Evolutionary conservation across 495 filamentous ascomycete species (phyloP), one percentile per base, ranked within the genome.

Genomic region (Penicillium canariense): DNA sequence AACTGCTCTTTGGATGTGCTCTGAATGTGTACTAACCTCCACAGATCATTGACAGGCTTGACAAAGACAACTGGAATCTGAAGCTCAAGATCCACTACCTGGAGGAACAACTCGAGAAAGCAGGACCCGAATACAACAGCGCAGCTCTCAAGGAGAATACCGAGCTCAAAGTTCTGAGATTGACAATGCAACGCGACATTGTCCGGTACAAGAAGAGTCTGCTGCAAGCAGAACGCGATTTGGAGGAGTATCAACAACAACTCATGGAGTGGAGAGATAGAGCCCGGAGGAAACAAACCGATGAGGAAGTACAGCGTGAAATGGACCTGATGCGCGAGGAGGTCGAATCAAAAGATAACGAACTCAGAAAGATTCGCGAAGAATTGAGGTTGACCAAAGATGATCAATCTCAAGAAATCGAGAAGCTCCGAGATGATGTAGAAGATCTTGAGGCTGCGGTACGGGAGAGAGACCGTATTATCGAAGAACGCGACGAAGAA

Each of bases 81-180:
- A 98, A 98, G 71, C 81, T 98, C 52, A 97, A 96, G 72, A 94
- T 97, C 34, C 92, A 96, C 71, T 97, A 93, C 62, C 77, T 98
- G 25, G 91, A 93, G 69, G 90, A 97, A 60, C 85, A 88, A 22
- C 67, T 97, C 14, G 80, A 86, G 32, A 96, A 93, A 66, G 81
- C 85, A 22, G 95, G 94, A 0, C 91, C 91, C 2, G 87, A 88
- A 30, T 90, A 90, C 75, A 92, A 90, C 65, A 87, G 93, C 59
- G 81, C 83, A 18, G 89, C 95, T 0, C 73, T 98, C 11, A 87
- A 87, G 65, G 94, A 98, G 72, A 97, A 97, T 61, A 93, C 92
- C 15, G 92, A 96, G 55, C 83, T 98, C 35, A 97, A 97, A 71
- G 89, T 96, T 48, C 84, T 92, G 65, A 87, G 87, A 66, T 78